Evolutionary conservation across 1,284 basidiomycete genomes (phyloP).

Genomic region (Pterula multifida): DNA sequence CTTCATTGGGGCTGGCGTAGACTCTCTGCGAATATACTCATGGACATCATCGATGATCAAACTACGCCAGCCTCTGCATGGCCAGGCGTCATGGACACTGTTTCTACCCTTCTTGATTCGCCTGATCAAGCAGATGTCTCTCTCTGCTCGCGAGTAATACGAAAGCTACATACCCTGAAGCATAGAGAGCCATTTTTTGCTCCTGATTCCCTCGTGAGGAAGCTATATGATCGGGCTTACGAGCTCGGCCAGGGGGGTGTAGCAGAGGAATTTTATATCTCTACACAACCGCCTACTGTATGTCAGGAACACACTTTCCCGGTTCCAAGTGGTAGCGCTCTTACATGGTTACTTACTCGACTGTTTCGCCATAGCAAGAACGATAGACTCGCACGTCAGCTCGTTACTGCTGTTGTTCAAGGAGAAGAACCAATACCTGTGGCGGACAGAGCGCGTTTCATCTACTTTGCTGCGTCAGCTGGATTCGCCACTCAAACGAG

Average conservation of each 20-base stretch:
- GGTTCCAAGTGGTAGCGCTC: conserved; percentile 28
- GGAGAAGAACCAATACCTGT: conserved; percentile 26
- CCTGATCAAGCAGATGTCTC: conserved; percentile 17
- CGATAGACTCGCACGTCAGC: conserved; percentile 24
- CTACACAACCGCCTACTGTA: conserved; percentile 22
- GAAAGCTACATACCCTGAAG: conserved; percentile 14
- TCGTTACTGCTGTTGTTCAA: conserved; percentile 37
- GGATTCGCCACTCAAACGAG: conserved; percentile 37
- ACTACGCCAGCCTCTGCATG: conserved; percentile 14
- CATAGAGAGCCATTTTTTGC: conserved; percentile 17
- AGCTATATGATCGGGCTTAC: conserved; percentile 31
- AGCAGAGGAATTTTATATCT: conserved; percentile 29
- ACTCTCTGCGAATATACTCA: conserved; percentile 26
- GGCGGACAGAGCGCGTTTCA: conserved; percentile 32
- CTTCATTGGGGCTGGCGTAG: conserved; percentile 36
- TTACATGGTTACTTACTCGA: conserved; percentile 40
- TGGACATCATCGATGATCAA: conserved; percentile 19
- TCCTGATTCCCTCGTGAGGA: conserved; percentile 26
- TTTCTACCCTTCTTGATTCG: conserved; percentile 19
- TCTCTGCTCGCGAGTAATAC: conserved; percentile 19
- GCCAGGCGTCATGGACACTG: conserved; percentile 13
- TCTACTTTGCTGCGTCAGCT: conserved; percentile 29
- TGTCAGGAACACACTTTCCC: conserved; percentile 27
- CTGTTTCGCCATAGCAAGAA: conserved; percentile 26
- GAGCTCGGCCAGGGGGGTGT: conserved; percentile 15